These are phyloP conservation scores for Eustoma russellianum DNA, from an alignment of 257 asterid species.

Conservation along the genomic window DNA sequence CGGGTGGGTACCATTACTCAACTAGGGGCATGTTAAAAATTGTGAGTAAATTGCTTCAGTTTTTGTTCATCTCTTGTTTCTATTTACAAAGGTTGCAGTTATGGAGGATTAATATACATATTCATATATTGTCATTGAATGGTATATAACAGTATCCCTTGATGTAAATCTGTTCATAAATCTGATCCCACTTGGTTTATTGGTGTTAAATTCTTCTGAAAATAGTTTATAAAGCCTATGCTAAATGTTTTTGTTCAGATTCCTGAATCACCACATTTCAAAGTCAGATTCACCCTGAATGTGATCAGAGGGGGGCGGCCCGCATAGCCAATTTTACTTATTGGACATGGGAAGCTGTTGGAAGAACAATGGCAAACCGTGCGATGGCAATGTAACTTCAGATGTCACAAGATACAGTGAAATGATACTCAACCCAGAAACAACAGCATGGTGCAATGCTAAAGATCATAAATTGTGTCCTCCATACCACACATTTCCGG, in stretches of 20 bases:
- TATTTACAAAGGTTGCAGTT: neutral
- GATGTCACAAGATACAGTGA: conserved; percentile 82
- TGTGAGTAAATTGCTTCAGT: conserved; percentile 29
- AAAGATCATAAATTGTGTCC: conserved; percentile 43
- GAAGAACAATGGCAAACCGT: conserved; percentile 73
- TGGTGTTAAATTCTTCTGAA: too few relatives aligned
- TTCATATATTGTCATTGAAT: too few relatives aligned
- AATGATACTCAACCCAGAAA: conserved; percentile 64
- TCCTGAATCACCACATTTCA: conserved; percentile 76
- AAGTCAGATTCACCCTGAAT: conserved; percentile 57
- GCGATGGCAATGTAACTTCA: conserved; percentile 67
- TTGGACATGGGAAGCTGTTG: conserved; percentile 94
- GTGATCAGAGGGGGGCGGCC: conserved; percentile 64
- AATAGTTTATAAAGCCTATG: neutral
- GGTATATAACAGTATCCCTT: too few relatives aligned
- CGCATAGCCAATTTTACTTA: conserved; percentile 61
- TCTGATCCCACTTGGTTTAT: too few relatives aligned
- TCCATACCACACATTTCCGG: conserved; percentile 60
- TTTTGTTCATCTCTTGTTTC: too few relatives aligned
- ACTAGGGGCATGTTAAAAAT: conserved; percentile 75
- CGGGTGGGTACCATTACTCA: conserved; percentile 81
- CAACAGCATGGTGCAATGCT: conserved; percentile 53
- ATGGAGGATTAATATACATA: too few relatives aligned
- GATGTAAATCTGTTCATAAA: too few relatives aligned
- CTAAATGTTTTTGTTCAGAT: conserved; percentile 28